Percentiles rank a stretch among this genome's conserved stretches.
Evolutionary conservation across 441 rosid genomes (phyloP).

Genomic region (Manihot esculenta): DNA sequence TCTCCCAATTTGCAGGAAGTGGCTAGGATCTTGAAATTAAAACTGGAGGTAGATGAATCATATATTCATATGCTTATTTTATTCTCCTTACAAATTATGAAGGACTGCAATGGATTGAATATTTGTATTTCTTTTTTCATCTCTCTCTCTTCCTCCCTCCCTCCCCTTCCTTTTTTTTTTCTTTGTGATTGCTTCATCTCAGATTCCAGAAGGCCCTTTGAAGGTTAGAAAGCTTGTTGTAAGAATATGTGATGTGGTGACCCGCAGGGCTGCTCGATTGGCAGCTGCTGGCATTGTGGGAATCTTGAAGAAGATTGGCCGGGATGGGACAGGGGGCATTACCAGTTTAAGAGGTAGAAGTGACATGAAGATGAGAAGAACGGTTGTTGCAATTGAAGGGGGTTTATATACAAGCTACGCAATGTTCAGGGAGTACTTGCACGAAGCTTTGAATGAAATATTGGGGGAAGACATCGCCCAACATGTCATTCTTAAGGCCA

Average conservation of each 20-base stretch:
- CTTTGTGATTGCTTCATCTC: slow-evolving; percentile 10
- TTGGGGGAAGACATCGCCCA: slow-evolving; percentile 66
- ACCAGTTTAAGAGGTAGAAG: slow-evolving; percentile 53
- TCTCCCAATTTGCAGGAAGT: slow-evolving; percentile 70
- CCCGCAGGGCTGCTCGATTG: slow-evolving; percentile 83
- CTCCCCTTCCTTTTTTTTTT: no score
- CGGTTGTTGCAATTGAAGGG: slow-evolving; percentile 88
- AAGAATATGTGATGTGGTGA: slow-evolving; percentile 74
- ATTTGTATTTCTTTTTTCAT: background rate
- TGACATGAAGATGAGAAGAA: slow-evolving; percentile 61
- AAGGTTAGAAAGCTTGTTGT: slow-evolving; percentile 70
- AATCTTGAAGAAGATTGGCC: slow-evolving; percentile 83
- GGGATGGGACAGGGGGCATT: slow-evolving; percentile 69
- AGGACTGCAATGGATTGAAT: background rate
- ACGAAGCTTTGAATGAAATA: slow-evolving; percentile 70
- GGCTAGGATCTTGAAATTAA: slow-evolving; percentile 52
- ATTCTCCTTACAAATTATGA: background rate
- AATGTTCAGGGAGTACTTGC: slow-evolving; percentile 82
- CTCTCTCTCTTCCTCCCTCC: background rate
- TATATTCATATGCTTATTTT: background rate
- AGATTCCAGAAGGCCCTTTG: slow-evolving; percentile 64
- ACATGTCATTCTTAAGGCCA: slow-evolving; percentile 53
- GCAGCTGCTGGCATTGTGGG: slow-evolving; percentile 91
- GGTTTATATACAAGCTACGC: slow-evolving; percentile 60
- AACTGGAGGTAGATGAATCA: slow-evolving; percentile 49